Evolutionary conservation across 352 stramenopile genomes (phyloP).

Genomic region (Phytophthora vignae): DNA sequence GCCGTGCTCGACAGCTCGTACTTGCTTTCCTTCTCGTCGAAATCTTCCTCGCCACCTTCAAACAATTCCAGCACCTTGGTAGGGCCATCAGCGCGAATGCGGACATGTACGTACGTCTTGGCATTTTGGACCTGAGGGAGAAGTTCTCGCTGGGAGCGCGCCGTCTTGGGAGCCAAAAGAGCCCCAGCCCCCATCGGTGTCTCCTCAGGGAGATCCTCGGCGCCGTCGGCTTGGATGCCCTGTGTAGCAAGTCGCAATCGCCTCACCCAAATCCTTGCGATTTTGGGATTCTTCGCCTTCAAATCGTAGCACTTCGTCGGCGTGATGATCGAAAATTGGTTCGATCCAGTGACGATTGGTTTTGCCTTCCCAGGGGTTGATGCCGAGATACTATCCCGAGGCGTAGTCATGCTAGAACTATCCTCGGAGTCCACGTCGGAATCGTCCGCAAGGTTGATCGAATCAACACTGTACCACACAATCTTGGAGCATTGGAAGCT

Average conservation of each 20-base stretch:
- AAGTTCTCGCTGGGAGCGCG: slow-evolving; percentile 45
- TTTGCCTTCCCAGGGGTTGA: slow-evolving; percentile 33
- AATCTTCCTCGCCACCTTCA: slow-evolving; percentile 89
- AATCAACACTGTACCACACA: slow-evolving; percentile 85
- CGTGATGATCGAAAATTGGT: slow-evolving; percentile 90
- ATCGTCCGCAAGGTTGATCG: slow-evolving; percentile 76
- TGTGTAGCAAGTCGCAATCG: slow-evolving; percentile 73
- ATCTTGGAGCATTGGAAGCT: slow-evolving; percentile 84
- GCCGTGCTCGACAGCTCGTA: slow-evolving; percentile 74
- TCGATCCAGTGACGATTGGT: slow-evolving; percentile 48
- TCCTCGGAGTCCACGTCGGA: slow-evolving; percentile 80
- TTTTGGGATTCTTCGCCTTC: slow-evolving; percentile 78
- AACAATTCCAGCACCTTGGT: slow-evolving; percentile 93
- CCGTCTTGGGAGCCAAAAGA: slow-evolving; percentile 37
- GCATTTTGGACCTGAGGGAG: slow-evolving; percentile 68
- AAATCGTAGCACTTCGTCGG: slow-evolving; percentile 88
- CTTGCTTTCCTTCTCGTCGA: slow-evolving; percentile 84
- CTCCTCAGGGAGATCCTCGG: slow-evolving; percentile 20
- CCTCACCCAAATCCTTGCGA: slow-evolving; percentile 75
- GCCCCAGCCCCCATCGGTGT: slow-evolving; percentile 6
- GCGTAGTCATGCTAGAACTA: slow-evolving; percentile 40
- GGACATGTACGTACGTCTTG: slow-evolving; percentile 89
- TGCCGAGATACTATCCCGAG: slow-evolving; percentile 28
- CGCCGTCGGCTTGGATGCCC: slow-evolving; percentile 19
- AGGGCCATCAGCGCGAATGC: slow-evolving; percentile 86